Percentiles rank a stretch among this genome's conserved stretches.
phyloP scores from a whole-genome alignment of 345 rosid species.

The Stellera chamaejasme region DNA sequence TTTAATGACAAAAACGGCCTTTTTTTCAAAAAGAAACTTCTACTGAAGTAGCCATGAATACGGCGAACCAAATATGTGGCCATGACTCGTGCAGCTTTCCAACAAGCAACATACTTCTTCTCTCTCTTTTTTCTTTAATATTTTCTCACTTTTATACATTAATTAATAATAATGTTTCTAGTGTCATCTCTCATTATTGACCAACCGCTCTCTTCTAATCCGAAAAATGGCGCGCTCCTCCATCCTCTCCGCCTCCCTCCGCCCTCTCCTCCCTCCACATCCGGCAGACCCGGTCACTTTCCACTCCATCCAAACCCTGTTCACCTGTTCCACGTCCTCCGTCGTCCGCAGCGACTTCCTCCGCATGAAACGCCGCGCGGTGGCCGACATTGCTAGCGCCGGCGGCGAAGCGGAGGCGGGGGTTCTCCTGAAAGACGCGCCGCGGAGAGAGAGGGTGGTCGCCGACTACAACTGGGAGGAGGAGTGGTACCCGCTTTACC shows the following conservation, averaged over 20 bases:
- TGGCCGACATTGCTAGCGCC: slow-evolving; percentile 19
- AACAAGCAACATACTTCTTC: slow-evolving; percentile 17
- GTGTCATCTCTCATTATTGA: not conserved
- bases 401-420: slow-evolving; percentile 11
- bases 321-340: not conserved
- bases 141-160: not conserved
- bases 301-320: not conserved
- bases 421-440: slow-evolving; percentile 27
- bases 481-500: slow-evolving; percentile 93
- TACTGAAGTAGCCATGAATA: too few species aligned
- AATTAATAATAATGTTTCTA: not conserved
- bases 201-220: slow-evolving; percentile 14
- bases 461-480: slow-evolving; percentile 77
- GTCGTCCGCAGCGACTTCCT: not conserved
- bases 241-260: slow-evolving; percentile 11
- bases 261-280: slow-evolving; percentile 10
- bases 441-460: slow-evolving; percentile 35
- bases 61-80: slow-evolving; percentile 22
- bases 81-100: slow-evolving; percentile 10
- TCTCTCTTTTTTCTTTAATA: not conserved
- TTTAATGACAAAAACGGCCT: too few species aligned
- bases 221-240: slow-evolving; percentile 15
- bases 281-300: not conserved
- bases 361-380: slow-evolving; percentile 20
- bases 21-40: too few species aligned